Evolutionary conservation across 345 rosid genomes (phyloP), one percentile per base, ranked within the genome.

Genomic region (Eucalyptus dawsonii): DNA sequence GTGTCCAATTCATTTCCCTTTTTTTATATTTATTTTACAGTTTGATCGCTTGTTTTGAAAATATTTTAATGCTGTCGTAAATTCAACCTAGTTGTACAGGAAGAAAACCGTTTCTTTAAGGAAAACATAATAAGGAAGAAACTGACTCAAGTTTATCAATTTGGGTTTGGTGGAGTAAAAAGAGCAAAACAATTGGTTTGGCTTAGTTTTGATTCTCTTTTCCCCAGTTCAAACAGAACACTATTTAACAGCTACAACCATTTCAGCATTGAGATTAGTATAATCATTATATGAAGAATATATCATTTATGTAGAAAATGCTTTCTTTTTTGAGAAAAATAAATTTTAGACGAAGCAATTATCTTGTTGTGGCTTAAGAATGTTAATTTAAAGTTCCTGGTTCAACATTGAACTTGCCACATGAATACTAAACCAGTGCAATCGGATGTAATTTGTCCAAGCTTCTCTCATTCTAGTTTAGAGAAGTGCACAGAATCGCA

Each of bases 1-100:
- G 0, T 11, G 49, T 4, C 49, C 13, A 47, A 3, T 47, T 47
- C 1, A 47, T 47, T 47, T 45, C 47, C 1, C 9, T 11, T 47
- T 11, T 4, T 37, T 37, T 37, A n/a, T 47, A 4, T 47, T 47
- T 47, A 47, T n/a, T 47, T 47, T 47, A 47, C 49, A 11, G 1
- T 60, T 60, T 0, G 1, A 60, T 27, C 4, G 14, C 6, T 0
- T 60, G 4, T 60, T 60, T 60, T 25, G 8, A 60, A 0, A 60
- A 27, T 0, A 12, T 1, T 60, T 60, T 5, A 60, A 60, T 12
- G 0, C 3, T 25, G 31, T 11, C 0, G 67, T 25, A 21, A 60
- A 60, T 25, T 60, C 31, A 60, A 29, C n/a, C 29, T 60, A 27
- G 67, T 27, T 60, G 27, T 25, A 60, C n/a, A 27, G 0, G 31